These are phyloP conservation scores for Prunus persica DNA, from an alignment of 306 rosid genomes.

Conservation along the genomic window Prunus_persica_NCBIv2 NC_034010.1:2688001-2688500, in stretches of 20 bases:
- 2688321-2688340: constrained; percentile 26
- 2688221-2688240: constrained; percentile 51
- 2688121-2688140: constrained; percentile 43
- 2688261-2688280: constrained; percentile 35
- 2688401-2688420: constrained; percentile 55
- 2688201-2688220: constrained; percentile 2
- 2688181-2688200: background rate
- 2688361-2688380: background rate
- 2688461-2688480: background rate
- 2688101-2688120: constrained; percentile 46
- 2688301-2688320: constrained; percentile 35
- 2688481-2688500: constrained; percentile 7
- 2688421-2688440: constrained; percentile 52
- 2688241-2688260: constrained; percentile 21
- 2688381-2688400: constrained; percentile 37
- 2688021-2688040: constrained; percentile 71
- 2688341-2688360: constrained; percentile 31
- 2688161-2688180: background rate
- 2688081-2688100: constrained; percentile 50
- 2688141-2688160: constrained; percentile 30
- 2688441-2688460: constrained; percentile 21
- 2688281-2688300: constrained; percentile 16
- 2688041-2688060: constrained; percentile 68
- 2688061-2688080: constrained; percentile 73
- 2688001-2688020: constrained; percentile 91